A percentile compares a stretch with the other conserved stretches of the same genome.
phyloP scores from a whole-genome alignment of 2,329 filamentous ascomycete species.

The Penicillium sp. region DNA sequence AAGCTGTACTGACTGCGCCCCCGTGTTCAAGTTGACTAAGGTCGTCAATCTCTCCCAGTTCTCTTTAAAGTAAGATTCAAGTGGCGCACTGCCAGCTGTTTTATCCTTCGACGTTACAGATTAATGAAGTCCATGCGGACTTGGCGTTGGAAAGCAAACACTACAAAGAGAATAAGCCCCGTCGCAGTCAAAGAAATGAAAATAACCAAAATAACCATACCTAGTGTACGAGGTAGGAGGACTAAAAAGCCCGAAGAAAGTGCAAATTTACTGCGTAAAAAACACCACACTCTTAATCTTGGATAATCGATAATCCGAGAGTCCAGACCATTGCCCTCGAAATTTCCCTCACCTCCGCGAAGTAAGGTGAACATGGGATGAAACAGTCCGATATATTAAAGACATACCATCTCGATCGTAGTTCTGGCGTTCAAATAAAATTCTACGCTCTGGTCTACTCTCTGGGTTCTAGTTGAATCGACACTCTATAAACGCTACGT shows the following conservation, averaged over 20 bases:
- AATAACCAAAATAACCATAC: too few relatives aligned
- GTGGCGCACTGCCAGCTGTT: background rate
- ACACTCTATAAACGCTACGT: background rate
- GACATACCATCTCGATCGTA: background rate
- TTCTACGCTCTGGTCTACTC: background rate
- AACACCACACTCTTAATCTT: slow-evolving; percentile 1
- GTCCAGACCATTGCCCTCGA: slow-evolving; percentile 6
- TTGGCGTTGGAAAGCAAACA: background rate
- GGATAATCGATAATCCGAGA: slow-evolving; percentile 6
- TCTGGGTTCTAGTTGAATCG: background rate
- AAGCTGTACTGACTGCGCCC: background rate
- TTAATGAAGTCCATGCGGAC: too few relatives aligned
- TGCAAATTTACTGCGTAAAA: background rate
- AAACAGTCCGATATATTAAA: slow-evolving; percentile 10
- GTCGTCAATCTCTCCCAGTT: background rate
- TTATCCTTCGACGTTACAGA: background rate
- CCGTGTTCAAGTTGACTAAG: too few relatives aligned
- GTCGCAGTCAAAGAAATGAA: too few relatives aligned
- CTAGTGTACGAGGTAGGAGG: too few relatives aligned
- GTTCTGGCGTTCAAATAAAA: background rate
- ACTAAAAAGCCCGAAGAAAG: too few relatives aligned
- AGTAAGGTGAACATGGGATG: slow-evolving; percentile 12
- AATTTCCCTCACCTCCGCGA: slow-evolving; percentile 4
- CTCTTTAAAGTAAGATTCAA: slow-evolving; percentile 5
- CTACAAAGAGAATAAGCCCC: background rate